These are phyloP conservation scores for Microcyclosporella mali DNA, from an alignment of 2,329 filamentous ascomycete species.

Conservation along the genomic window DNA sequence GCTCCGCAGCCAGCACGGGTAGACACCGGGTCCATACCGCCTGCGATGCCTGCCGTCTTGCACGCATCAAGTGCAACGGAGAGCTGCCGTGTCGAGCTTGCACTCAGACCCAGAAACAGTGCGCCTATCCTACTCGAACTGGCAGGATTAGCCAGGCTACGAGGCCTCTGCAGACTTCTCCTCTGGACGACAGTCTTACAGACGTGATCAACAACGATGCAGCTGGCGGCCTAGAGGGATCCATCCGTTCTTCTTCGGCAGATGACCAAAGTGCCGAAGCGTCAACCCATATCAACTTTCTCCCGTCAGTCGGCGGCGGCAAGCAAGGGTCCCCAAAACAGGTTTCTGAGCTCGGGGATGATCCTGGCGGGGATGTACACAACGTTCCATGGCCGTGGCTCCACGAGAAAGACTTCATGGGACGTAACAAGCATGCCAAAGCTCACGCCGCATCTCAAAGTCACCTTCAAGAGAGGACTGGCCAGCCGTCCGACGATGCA, in stretches of 20 bases:
- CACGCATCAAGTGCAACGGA: conserved; percentile 16
- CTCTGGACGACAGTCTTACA: neutral
- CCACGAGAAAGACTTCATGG: conserved; percentile 11
- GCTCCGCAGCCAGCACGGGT: conserved; percentile 1
- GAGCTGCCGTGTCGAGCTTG: conserved; percentile 11
- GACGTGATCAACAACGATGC: neutral
- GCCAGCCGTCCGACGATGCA: neutral
- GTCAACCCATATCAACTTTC: neutral
- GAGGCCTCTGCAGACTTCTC: neutral
- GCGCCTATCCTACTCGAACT: conserved; percentile 11
- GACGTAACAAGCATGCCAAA: neutral
- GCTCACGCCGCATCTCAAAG: neutral
- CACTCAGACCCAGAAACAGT: conserved; percentile 6
- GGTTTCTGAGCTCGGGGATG: no score
- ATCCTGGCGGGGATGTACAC: conserved; percentile 1
- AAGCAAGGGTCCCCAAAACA: neutral
- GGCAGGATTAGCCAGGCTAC: conserved; percentile 13
- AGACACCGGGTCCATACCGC: conserved; percentile 15
- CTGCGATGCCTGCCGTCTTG: conserved; percentile 13
- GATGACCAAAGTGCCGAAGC: neutral
- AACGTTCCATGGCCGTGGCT: conserved; percentile 11
- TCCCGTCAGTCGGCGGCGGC: neutral
- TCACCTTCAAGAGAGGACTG: neutral
- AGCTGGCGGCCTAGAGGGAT: neutral
- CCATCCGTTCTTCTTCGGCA: neutral